Conservation (phyloP, 192 early-diverging fungal species). For the Obelidium mucronatum region DNA sequence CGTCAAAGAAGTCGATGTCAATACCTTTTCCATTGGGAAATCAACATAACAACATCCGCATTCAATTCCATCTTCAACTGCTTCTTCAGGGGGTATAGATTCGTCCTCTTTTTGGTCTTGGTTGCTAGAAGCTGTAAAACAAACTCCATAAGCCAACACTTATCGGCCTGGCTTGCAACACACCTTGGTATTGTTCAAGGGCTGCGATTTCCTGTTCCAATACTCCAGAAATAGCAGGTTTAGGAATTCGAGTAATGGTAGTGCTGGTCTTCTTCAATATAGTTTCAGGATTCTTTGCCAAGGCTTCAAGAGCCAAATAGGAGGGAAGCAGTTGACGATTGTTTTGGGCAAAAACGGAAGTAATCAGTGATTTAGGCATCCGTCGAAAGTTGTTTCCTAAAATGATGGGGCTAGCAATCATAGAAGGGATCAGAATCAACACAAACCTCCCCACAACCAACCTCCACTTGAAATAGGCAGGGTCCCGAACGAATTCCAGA, state of each 20-base stretch:
- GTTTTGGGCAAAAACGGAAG: background rate
- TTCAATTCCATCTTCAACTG: slow-evolving; percentile 33
- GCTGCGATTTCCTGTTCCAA: slow-evolving; percentile 14
- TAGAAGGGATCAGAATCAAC: background rate
- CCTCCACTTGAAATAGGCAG: slow-evolving; percentile 4
- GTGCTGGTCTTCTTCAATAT: background rate
- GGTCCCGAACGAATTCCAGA: background rate
- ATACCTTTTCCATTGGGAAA: slow-evolving; percentile 39
- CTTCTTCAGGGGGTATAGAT: background rate
- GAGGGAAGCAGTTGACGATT: slow-evolving; percentile 18
- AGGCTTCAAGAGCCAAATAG: background rate
- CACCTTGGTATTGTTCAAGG: background rate
- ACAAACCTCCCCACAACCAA: background rate
- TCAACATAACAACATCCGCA: slow-evolving; percentile 62
- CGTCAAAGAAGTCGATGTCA: background rate
- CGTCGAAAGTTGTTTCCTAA: slow-evolving; percentile 22
- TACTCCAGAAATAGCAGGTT: background rate
- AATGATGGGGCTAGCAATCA: background rate
- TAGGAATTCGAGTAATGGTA: background rate
- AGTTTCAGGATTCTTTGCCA: background rate
- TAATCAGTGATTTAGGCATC: slow-evolving; percentile 1
- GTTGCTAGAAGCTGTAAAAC: background rate
- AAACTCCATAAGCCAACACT: background rate
- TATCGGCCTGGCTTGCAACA: too few relatives aligned
- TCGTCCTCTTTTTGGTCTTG: background rate